Conservation (phyloP, 169 alveolate genomes). For the Eimeria praecox region DNA sequence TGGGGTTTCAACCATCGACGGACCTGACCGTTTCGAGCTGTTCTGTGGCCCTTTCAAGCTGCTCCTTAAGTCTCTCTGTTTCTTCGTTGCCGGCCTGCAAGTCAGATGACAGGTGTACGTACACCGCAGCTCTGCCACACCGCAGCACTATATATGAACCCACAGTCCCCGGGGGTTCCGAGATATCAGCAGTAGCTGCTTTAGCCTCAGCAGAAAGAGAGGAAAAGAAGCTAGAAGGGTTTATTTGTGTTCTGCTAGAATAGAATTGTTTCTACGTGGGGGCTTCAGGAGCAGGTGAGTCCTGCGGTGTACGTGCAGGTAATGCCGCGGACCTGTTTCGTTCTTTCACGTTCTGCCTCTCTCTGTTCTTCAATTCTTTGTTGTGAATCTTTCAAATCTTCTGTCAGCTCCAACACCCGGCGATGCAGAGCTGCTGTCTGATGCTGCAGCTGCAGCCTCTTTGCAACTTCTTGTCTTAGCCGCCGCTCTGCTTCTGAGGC, state of each 20-base stretch:
- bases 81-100: conserved; percentile 31
- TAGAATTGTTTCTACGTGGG: not conserved
- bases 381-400: conserved; percentile 19
- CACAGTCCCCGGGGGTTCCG: too few relatives aligned
- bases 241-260: not conserved
- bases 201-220: not conserved
- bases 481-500: conserved; percentile 45
- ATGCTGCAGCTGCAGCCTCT: conserved; percentile 70
- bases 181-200: too few relatives aligned
- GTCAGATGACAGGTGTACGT: not conserved
- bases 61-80: conserved; percentile 16
- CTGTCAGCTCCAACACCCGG: conserved; percentile 44
- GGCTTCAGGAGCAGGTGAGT: not conserved
- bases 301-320: conserved; percentile 5
- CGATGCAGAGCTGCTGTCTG: conserved; percentile 42
- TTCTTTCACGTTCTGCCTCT: conserved; percentile 35
- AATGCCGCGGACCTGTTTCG: not conserved
- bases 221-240: too few relatives aligned
- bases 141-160: not conserved
- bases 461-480: conserved; percentile 34
- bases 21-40: conserved; percentile 63
- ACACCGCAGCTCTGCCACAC: not conserved
- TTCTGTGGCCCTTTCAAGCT: not conserved
- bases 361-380: conserved; percentile 39
- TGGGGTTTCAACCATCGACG: not conserved